Evolutionary conservation across 768 basidiomycete genomes (phyloP).

Genomic region (Leccinum disarticulatum): DNA sequence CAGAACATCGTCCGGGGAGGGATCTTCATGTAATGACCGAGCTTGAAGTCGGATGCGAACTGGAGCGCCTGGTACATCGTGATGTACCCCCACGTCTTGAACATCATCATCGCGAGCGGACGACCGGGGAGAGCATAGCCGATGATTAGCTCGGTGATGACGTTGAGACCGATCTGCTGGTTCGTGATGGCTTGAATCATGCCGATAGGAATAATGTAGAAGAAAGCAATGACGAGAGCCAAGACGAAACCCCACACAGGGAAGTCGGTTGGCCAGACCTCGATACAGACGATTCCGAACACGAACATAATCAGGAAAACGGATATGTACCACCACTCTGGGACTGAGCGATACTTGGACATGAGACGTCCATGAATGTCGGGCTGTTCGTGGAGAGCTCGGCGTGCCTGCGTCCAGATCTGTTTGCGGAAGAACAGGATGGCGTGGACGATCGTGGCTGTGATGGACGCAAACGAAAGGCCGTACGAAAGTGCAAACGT

Average conservation of each 20-base stretch:
- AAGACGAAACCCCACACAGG: conserved; percentile 46
- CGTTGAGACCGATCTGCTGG: conserved; percentile 67
- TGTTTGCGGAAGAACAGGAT: conserved; percentile 59
- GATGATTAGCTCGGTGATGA: conserved; percentile 73
- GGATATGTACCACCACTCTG: conserved; percentile 58
- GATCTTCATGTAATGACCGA: conserved; percentile 74
- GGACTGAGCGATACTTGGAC: conserved; percentile 55
- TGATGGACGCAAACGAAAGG: conserved; percentile 44
- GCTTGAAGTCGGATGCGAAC: conserved; percentile 73
- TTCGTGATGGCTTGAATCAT: conserved; percentile 81
- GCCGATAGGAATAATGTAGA: conserved; percentile 78
- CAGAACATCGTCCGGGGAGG: conserved; percentile 68
- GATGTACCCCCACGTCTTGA: conserved; percentile 70
- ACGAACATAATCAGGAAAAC: conserved; percentile 51
- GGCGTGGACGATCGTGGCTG: conserved; percentile 40
- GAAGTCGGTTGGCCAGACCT: conserved; percentile 59
- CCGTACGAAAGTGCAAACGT: conserved; percentile 56
- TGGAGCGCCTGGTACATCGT: conserved; percentile 65
- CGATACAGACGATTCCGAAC: conserved; percentile 59
- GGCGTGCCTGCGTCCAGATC: conserved; percentile 50
- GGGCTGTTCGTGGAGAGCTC: conserved; percentile 52
- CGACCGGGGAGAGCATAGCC: conserved; percentile 58
- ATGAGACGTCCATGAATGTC: conserved; percentile 65
- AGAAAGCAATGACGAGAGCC: conserved; percentile 42
- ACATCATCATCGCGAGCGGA: conserved; percentile 79